phyloP scores from a whole-genome alignment of 169 alveolate genomes.

The Plasmodium malariae region DNA sequence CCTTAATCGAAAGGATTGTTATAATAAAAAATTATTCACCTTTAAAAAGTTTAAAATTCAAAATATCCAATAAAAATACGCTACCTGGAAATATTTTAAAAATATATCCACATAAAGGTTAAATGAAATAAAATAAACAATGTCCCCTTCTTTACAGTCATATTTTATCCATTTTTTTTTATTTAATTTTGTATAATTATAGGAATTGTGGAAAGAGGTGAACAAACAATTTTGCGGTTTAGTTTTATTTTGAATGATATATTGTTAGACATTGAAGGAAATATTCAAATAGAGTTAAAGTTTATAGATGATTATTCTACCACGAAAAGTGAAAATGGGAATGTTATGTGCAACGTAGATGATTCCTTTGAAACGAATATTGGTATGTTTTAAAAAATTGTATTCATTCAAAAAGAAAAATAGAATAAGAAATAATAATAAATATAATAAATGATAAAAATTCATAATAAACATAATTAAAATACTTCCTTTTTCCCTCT shows the following conservation, averaged over 20 bases:
- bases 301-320: conserved; percentile 12
- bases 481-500: too few species aligned
- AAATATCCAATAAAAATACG: conserved; percentile 55
- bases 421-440: background rate
- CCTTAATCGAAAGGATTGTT: conserved; percentile 65
- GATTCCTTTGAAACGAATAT: conserved; percentile 22
- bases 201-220: conserved; percentile 63
- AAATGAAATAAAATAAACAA: conserved; percentile 7
- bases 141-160: background rate
- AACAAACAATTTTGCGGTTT: conserved; percentile 28
- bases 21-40: conserved; percentile 69
- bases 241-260: conserved; percentile 65
- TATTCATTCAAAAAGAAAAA: conserved; percentile 10
- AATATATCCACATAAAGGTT: conserved; percentile 64
- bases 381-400: too few species aligned
- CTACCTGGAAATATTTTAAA: conserved; percentile 53
- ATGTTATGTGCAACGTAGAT: background rate
- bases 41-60: conserved; percentile 40
- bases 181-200: background rate
- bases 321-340: background rate
- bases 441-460: too few species aligned
- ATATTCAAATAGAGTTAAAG: conserved; percentile 67
- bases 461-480: too few species aligned
- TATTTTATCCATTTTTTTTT: background rate
- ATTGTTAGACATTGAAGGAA: conserved; percentile 72